Percentiles rank a stretch among this genome's conserved stretches.
These are phyloP conservation scores for Besnoitia besnoiti DNA, from an alignment of 169 alveolate genomes.

Conservation along the genomic window DNA sequence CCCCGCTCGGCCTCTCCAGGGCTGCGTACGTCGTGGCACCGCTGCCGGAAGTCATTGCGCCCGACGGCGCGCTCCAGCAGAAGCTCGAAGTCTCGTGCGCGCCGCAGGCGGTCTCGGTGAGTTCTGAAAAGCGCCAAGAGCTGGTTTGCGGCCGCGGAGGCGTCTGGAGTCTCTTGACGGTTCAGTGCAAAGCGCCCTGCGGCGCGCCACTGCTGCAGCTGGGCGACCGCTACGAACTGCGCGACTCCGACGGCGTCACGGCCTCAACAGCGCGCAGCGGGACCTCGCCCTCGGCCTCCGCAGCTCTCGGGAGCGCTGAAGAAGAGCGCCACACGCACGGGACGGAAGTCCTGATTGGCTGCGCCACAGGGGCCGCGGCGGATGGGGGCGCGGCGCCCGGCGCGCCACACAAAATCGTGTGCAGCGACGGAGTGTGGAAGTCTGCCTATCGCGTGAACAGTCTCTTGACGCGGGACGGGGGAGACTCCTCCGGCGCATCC, in stretches of 20 bases:
- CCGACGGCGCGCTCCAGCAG: constrained; percentile 28
- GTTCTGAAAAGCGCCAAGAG: background rate
- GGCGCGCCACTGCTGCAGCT: constrained; percentile 13
- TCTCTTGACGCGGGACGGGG: background rate
- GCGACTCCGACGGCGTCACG: background rate
- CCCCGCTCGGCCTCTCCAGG: background rate
- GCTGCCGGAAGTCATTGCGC: constrained; percentile 1
- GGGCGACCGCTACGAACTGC: constrained; percentile 37
- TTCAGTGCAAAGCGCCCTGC: constrained; percentile 36
- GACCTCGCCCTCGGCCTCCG: background rate
- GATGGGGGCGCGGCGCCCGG: constrained; percentile 10
- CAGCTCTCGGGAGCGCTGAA: background rate
- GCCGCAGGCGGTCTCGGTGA: background rate
- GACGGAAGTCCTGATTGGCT: background rate
- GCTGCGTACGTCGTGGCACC: background rate
- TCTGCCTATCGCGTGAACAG: constrained; percentile 6
- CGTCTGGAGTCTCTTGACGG: constrained; percentile 12
- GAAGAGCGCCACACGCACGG: background rate
- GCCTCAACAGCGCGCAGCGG: background rate
- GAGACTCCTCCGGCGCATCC: background rate
- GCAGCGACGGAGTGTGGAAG: constrained; percentile 14
- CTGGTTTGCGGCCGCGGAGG: constrained; percentile 28
- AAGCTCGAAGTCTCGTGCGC: constrained; percentile 17
- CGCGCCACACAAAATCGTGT: constrained; percentile 24
- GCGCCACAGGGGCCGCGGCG: constrained; percentile 23